Base-by-base conservation (phyloP, 108 stramenopile genomes). In the Skeletonema costatum region DNA sequence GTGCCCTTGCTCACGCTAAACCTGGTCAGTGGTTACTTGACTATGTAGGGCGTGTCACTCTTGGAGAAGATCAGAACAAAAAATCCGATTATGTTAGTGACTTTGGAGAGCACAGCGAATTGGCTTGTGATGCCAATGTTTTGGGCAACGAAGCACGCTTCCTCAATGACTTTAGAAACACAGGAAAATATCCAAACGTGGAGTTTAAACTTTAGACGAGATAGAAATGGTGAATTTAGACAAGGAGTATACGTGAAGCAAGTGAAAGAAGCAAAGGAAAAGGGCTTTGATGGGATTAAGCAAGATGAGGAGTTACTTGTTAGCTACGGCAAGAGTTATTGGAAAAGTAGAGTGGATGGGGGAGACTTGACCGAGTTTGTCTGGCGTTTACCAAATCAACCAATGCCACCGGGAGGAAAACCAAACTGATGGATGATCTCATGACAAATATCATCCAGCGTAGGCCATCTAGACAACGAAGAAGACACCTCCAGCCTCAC, bases 131-230 rank as follows among this genome's bases (percentile, higher is more conserved):
- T 70, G 80, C 80, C 7, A 60, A 68, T 56, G 56, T 29, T 0
- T 74, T 70, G 36, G 80, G 80, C n/a, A 81, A 81, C 44, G 80
- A 81, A 44, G 71, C 80, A 41, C 72, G 80, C n/a, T 81, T 74
- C 51, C 32, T 81, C n/a, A 81, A 81, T 59, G 80, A 81, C 35
- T 81, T 65, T 42, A 61, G 80, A 1, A 81, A 81, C 33, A 81
- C 80, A 13, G 80, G 80, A 17, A 35, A 17, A 38, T 33, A 70
- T 33, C 69, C 80, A 0, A 81, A 81, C 46, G 73, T 74, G 1
- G 80, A 74, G 4, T 81, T 81, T 64, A 81, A 81, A 74, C 4
- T 53, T 68, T 12, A 21, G 73, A 46, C 67, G 80, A 3, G 80
- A 81, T 32, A 56, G 30, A 14, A n/a, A 50, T 44, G 80, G 80